Percentiles rank a stretch among this genome's conserved stretches.
These are phyloP conservation scores for Podospora australis DNA, from an alignment of 495 filamentous ascomycete species.

Conservation along the genomic window DNA sequence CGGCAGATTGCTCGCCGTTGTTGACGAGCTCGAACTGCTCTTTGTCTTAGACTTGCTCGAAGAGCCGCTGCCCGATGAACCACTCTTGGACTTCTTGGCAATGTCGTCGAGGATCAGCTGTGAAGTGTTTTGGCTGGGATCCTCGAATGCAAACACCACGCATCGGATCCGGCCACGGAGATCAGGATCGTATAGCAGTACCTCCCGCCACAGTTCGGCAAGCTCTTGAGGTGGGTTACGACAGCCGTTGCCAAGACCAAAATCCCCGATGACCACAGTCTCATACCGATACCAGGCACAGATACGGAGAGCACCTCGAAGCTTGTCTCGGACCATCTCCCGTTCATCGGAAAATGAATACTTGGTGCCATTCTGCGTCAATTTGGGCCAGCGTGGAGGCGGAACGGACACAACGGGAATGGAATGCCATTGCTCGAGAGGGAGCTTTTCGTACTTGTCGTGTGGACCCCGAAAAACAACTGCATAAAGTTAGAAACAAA, in stretches of 20 bases:
- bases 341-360: constrained; percentile 65
- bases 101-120: constrained; percentile 43
- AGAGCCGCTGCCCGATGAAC: constrained; percentile 17
- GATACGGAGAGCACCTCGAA: constrained; percentile 61
- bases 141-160: constrained; percentile 65
- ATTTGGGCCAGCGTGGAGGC: constrained; percentile 62
- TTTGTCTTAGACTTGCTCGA: constrained; percentile 31
- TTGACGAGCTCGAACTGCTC: constrained; percentile 21
- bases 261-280: constrained; percentile 61
- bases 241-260: constrained; percentile 63
- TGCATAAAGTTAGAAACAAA: not conserved
- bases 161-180: constrained; percentile 61
- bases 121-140: constrained; percentile 37
- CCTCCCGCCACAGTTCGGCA: constrained; percentile 60
- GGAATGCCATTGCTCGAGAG: constrained; percentile 38
- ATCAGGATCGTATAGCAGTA: constrained; percentile 58
- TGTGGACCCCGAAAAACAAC: constrained; percentile 45
- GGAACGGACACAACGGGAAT: constrained; percentile 66
- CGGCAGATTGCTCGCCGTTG: constrained; percentile 16
- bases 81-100: constrained; percentile 36
- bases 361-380: constrained; percentile 54
- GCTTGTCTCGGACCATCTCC: constrained; percentile 64
- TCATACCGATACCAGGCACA: constrained; percentile 52
- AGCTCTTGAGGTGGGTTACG: constrained; percentile 63
- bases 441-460: constrained; percentile 40